These are phyloP conservation scores for Sporothrix humicola DNA, from an alignment of 2,329 filamentous ascomycete species.

Conservation along the genomic window DNA sequence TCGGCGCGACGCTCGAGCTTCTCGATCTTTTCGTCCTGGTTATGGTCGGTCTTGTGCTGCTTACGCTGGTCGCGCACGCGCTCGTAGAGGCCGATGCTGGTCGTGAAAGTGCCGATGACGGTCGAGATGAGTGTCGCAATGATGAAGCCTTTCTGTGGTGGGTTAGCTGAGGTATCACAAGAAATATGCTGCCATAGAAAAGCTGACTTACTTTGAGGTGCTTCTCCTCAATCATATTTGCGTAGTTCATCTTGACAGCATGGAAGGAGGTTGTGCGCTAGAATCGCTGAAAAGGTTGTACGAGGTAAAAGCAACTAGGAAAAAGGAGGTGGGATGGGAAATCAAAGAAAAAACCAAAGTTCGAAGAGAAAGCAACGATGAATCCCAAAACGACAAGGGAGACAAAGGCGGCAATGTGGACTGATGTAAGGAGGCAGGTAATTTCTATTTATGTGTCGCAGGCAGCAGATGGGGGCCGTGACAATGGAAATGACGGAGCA, in stretches of 20 bases:
- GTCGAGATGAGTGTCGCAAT: constrained; percentile 50
- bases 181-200: too few relatives aligned
- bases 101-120: constrained; percentile 48
- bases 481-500: constrained; percentile 1
- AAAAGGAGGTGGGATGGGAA: not conserved
- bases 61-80: constrained; percentile 44
- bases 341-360: not conserved
- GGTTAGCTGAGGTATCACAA: not conserved
- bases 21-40: constrained; percentile 45
- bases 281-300: not conserved
- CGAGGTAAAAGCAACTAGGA: not conserved
- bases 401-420: too few relatives aligned
- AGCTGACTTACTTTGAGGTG: constrained; percentile 44
- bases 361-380: not conserved
- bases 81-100: constrained; percentile 48
- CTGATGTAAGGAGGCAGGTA: not conserved
- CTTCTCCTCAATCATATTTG: constrained; percentile 47
- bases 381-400: not conserved
- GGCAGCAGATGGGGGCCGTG: constrained; percentile 7
- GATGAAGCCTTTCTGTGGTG: constrained; percentile 47
- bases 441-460: constrained; percentile 8
- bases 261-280: not conserved
- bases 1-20: constrained; percentile 43
- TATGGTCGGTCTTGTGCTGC: constrained; percentile 45
- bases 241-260: constrained; percentile 41